A percentile compares a stretch with the other conserved stretches of the same genome.
phyloP scores from a whole-genome alignment of 148 eudicot species.

The Rhododendron mucronatum region DNA sequence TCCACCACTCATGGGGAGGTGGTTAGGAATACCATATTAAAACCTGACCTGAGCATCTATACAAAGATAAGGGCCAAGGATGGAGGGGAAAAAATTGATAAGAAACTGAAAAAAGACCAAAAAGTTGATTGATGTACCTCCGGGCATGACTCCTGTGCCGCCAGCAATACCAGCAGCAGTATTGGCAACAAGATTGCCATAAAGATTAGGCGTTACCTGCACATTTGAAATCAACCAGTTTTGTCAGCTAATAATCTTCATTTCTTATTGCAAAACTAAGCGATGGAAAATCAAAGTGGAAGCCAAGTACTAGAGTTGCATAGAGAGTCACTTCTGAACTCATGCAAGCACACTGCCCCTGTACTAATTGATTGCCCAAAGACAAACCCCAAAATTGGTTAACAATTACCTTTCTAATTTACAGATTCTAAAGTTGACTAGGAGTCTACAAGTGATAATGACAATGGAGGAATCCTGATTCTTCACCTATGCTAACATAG shows the following conservation, averaged over 20 bases:
- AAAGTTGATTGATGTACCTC: slow-evolving; percentile 27
- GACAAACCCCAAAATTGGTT: background rate
- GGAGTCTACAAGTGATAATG: background rate
- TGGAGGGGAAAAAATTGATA: background rate
- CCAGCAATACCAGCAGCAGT: slow-evolving; percentile 55
- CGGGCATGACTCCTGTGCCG: slow-evolving; percentile 55
- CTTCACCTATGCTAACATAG: background rate
- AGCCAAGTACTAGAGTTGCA: background rate
- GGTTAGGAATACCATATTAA: background rate
- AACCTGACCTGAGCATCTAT: background rate
- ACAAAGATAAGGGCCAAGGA: background rate
- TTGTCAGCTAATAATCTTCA: background rate
- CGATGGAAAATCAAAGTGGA: background rate
- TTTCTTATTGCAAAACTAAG: background rate
- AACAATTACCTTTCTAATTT: background rate
- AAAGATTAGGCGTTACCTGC: slow-evolving; percentile 24
- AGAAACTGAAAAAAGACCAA: background rate
- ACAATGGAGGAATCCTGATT: background rate
- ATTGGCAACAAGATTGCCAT: slow-evolving; percentile 49
- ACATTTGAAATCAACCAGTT: background rate
- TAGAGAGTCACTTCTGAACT: background rate
- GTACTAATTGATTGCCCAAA: background rate
- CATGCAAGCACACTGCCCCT: background rate
- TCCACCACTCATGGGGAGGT: background rate
- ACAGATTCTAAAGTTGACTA: background rate